Evolutionary conservation across 805 yeast species (phyloP), one percentile per base, ranked within the genome.

Genomic region (Nakazawaea molendinolei): DNA sequence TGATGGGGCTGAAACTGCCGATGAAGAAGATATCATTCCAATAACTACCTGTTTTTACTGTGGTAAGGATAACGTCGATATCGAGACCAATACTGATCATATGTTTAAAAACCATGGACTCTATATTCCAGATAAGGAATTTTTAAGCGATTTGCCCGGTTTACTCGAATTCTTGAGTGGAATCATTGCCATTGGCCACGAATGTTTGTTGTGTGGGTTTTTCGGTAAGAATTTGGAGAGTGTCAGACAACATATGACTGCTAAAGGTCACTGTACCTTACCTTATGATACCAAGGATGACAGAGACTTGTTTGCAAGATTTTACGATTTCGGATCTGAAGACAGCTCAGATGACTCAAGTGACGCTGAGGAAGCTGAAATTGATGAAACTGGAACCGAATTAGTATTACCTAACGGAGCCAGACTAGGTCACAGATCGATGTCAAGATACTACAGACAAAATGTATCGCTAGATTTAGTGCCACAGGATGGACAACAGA

Each of bases 351-450:
- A 51, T 22, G 57, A 53, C 12, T 55, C 44, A 8, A 51, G 44
- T 8, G 49, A 39, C 8, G 43, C 41, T 3, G 40, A 20, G 23
- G 44, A 30, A 14, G 29, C 72, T 64, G 62, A 60, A 21, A 54
- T 71, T n/a, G 80, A 74, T 50, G 65, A 59, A 36, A 69, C 69
- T 4, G 84, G 83, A 4, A 65, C 67, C 13, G 83, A 78, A 47
- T 54, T 84, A 24, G 61, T 71, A 0, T 61, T 85, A 24, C 85
- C 90, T 4, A 67, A 78, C 6, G 95, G 95, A 1, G 56, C 74
- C 5, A 68, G 73, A 33, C 67, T 81, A 2, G 87, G 90, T 0
- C 94, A 85, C 53, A 65, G 95, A 41, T 63, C 82, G 2, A 63
- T 79, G 55, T 66, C 71, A 33, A 61, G 84, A 36, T 72, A 70